Evolutionary conservation across 108 stramenopile genomes (phyloP).

Genomic region (Parietichytrium sp.): DNA sequence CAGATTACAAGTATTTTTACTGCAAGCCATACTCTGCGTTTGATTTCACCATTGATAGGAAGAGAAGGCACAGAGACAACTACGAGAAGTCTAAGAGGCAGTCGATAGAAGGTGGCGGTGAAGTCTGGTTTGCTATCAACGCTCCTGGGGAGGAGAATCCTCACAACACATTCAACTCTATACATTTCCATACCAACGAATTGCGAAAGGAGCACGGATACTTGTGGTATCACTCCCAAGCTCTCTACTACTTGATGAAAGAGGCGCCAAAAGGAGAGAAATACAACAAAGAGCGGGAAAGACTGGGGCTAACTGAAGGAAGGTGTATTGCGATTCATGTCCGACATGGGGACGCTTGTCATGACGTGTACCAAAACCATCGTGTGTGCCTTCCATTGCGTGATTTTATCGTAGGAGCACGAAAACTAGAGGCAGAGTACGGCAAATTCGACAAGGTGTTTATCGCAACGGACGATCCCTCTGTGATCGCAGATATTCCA

Average conservation of each 20-base stretch:
- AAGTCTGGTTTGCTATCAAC: conserved; percentile 20
- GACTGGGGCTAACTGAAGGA: not conserved
- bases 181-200: not conserved
- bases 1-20: not conserved
- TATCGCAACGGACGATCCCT: not conserved
- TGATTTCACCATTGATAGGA: not conserved
- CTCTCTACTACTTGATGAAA: not conserved
- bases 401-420: not conserved
- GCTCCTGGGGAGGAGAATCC: conserved; percentile 16
- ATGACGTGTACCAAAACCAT: conserved; percentile 16
- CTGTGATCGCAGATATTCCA: not conserved
- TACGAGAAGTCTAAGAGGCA: not conserved
- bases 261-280: not conserved
- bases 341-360: conserved; percentile 21
- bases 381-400: not conserved
- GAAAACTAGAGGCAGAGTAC: not conserved
- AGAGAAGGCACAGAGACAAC: not conserved
- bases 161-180: not conserved
- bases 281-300: not conserved
- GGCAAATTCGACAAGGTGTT: conserved; percentile 22
- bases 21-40: conserved; percentile 23
- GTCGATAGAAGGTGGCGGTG: not conserved
- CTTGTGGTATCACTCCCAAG: conserved; percentile 7
- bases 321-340: not conserved
- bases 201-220: not conserved